Evolutionary conservation across 352 stramenopile species (phyloP), one percentile per base, ranked within the genome.

Genomic region (Phytophthora foliorum): DNA sequence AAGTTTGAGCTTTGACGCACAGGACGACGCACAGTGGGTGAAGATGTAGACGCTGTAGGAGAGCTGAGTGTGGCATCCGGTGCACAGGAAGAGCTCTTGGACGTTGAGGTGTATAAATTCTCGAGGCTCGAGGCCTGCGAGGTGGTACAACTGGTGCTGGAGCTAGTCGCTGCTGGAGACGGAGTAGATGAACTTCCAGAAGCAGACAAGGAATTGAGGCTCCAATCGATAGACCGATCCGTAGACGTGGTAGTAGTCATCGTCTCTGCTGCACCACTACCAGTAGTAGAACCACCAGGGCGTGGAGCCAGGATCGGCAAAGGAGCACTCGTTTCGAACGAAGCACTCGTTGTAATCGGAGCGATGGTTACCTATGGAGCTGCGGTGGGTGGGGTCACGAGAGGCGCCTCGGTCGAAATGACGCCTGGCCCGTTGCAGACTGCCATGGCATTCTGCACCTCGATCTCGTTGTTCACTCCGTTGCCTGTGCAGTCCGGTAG

Each of bases 21-120:
- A 78, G n/a, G n/a, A 59, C 36, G 74, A 78, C 21, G 51, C 57
- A 17, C 69, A 81, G 29, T 50, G 66, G 14, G 74, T 71, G 46
- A 45, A 67, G 57, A 81, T 72, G 58, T 66, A 71, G 13, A 81
- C 32, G 19, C 52, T 60, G 58, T 66, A 76, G 5, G 45, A 32
- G 17, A 32, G 17, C 38, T 70, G n/a, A 69, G 32, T 22, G 41
- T 59, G 4, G 58, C 45, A 61, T 77, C 63, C 16, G 53, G 25
- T 4, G 50, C 44, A 32, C 74, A 74, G 8, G 49, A 57, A 8
- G 61, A 53, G 36, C 57, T 74, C 11, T 58, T 69, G 44, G 74
- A 66, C 14, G 63, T 48, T 8, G 52, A 11, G 34, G 56, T 56
- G 58, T 69, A 73, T 22, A 63, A 21, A 29, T 36, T 67, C 31